Evolutionary conservation across 2,329 filamentous ascomycete genomes (phyloP), one percentile per base, ranked within the genome.

Genomic region (Xylaria digitata): DNA sequence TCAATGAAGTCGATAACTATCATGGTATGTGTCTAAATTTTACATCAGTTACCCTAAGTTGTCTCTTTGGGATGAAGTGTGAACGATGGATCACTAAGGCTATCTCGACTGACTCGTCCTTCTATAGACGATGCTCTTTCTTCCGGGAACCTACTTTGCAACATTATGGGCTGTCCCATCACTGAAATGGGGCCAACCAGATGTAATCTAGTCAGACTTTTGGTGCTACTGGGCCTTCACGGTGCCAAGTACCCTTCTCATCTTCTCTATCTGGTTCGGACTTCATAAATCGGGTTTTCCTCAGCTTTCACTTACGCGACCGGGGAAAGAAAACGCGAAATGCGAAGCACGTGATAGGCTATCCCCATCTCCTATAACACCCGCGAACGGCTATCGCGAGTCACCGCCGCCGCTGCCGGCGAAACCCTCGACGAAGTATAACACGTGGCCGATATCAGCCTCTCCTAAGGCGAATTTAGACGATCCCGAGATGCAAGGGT

Each of bases 221-320:
- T 26, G 26, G 26, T 26, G 26, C 5, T 26, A 26, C 56, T 67
- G 65, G 65, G 65, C 17, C 1, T 67, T 67, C 6, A 67, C 65
- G 17, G 37, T 9, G 11, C 65, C 65, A 6, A 60, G 48, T 19
- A 67, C 65, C 0, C 34, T 63, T 3, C 19, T 67, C 13, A 46
- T 64, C 32, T 66, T 67, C 56, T 50, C 42, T 13, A 3, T 64
- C 55, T 64, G 65, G 65, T 67, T 67, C 30, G 65, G 65, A 9
- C 26, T 67, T 26, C 55, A 60, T 23, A 64, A 45, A 43, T 60
- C 55, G 65, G 43, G 46, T 9, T 56, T 50, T 42, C 50, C 8
- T 23, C 26, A 55, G 50, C 15, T 34, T 11, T 9, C 37, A 17
- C 8, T 23, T 11, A 50, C 3, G 11, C 30, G 26, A 43, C 43